Evolutionary conservation across 2,329 filamentous ascomycete species (phyloP).

Genomic region (Aureobasidium sp.): DNA sequence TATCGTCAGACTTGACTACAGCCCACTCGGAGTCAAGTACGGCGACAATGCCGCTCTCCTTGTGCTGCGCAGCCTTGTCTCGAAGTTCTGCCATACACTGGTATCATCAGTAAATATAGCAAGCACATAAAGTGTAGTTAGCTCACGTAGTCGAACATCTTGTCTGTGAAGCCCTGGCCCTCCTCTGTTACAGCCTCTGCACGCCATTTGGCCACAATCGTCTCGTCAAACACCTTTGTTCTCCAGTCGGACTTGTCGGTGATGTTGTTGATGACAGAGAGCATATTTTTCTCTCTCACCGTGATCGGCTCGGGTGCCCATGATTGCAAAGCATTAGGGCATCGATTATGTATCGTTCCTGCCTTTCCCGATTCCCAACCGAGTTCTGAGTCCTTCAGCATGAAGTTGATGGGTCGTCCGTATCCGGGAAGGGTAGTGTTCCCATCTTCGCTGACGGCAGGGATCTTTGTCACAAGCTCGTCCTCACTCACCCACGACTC

Average conservation of each 20-base stretch:
- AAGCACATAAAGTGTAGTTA: background rate
- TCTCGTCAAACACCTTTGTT: slow-evolving; percentile 25
- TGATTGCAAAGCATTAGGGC: background rate
- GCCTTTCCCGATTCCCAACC: background rate
- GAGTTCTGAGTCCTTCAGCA: background rate
- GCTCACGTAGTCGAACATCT: slow-evolving; percentile 25
- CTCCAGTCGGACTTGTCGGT: slow-evolving; percentile 30
- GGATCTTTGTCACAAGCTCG: background rate
- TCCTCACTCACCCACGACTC: background rate
- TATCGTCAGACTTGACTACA: slow-evolving; percentile 49
- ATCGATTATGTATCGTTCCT: background rate
- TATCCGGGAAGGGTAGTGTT: background rate
- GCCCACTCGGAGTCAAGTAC: slow-evolving; percentile 41
- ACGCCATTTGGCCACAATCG: slow-evolving; percentile 24
- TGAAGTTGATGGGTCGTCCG: background rate
- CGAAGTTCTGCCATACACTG: slow-evolving; percentile 40
- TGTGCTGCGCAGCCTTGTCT: slow-evolving; percentile 44
- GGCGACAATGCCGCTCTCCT: slow-evolving; percentile 35
- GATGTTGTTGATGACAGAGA: slow-evolving; percentile 26
- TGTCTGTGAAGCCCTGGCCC: slow-evolving; percentile 17
- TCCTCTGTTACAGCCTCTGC: slow-evolving; percentile 20
- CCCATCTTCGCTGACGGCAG: background rate
- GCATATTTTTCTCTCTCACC: slow-evolving; percentile 25
- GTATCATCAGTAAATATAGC: background rate
- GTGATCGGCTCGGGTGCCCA: slow-evolving; percentile 5